Evolutionary conservation across 2,329 filamentous ascomycete genomes (phyloP).

Genomic region (Diplocarpon rosae): DNA sequence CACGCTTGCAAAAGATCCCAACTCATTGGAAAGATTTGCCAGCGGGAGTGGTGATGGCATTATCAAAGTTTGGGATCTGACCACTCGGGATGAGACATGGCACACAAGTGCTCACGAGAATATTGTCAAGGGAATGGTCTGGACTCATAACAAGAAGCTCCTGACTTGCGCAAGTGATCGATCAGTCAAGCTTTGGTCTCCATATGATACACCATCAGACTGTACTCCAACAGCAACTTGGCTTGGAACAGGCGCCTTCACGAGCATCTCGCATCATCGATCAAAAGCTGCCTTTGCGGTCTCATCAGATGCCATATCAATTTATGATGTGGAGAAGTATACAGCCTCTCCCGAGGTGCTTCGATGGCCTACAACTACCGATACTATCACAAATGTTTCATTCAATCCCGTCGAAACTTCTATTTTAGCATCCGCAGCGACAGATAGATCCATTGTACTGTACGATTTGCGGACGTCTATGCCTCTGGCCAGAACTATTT

Average conservation of each 20-base stretch:
- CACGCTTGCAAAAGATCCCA: conserved; percentile 68
- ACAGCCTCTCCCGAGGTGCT: conserved; percentile 74
- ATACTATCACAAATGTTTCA: conserved; percentile 78
- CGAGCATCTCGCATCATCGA: conserved; percentile 72
- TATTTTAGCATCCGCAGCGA: conserved; percentile 73
- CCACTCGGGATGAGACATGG: conserved; percentile 63
- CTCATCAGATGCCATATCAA: conserved; percentile 65
- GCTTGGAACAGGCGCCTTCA: conserved; percentile 75
- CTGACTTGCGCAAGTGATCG: conserved; percentile 80
- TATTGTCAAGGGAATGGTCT: conserved; percentile 82
- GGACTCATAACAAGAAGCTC: conserved; percentile 76
- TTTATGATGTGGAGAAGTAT: conserved; percentile 79
- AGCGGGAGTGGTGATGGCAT: conserved; percentile 86
- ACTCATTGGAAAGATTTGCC: conserved; percentile 61
- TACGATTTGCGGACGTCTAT: conserved; percentile 86
- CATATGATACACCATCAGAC: conserved; percentile 61
- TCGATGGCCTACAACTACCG: conserved; percentile 76
- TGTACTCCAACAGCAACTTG: conserved; percentile 72
- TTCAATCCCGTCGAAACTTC: conserved; percentile 95
- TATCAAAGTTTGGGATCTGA: conserved; percentile 84
- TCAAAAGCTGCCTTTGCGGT: conserved; percentile 69
- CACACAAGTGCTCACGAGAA: conserved; percentile 79
- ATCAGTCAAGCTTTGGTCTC: conserved; percentile 84
- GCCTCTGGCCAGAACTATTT: conserved; percentile 68
- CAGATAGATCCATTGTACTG: conserved; percentile 76